A percentile compares a stretch with the other conserved stretches of the same genome.
These are phyloP conservation scores for Yamadazyma nakazawae DNA, from an alignment of 805 yeast species.

Conservation along the genomic window DNA sequence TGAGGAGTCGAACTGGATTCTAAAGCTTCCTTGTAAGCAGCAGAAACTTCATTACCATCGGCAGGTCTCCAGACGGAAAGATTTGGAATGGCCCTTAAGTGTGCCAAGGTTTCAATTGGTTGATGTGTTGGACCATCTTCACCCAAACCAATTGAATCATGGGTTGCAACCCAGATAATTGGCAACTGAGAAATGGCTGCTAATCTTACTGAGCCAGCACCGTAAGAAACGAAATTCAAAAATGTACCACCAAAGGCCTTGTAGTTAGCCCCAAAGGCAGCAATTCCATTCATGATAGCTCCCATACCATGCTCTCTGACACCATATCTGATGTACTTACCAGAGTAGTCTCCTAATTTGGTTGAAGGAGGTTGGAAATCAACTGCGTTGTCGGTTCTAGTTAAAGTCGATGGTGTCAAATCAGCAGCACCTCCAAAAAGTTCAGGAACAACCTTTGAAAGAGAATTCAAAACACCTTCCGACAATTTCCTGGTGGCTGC, in stretches of 20 bases:
- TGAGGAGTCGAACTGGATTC: slow-evolving; percentile 65
- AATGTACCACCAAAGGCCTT: slow-evolving; percentile 96
- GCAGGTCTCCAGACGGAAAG: slow-evolving; percentile 89
- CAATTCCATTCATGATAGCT: slow-evolving; percentile 95
- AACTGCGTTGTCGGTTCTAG: slow-evolving; percentile 77
- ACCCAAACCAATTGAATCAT: slow-evolving; percentile 87
- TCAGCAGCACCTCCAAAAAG: slow-evolving; percentile 98
- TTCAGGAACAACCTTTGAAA: slow-evolving; percentile 74
- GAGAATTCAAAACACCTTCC: slow-evolving; percentile 66
- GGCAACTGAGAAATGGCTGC: slow-evolving; percentile 83
- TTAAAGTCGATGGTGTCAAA: slow-evolving; percentile 93
- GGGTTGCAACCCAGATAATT: slow-evolving; percentile 84
- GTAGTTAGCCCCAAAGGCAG: slow-evolving; percentile 84
- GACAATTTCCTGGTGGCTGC: slow-evolving; percentile 94
- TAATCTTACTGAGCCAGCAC: slow-evolving; percentile 84
- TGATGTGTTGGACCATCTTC: slow-evolving; percentile 95
- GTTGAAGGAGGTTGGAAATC: slow-evolving; percentile 90
- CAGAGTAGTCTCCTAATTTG: slow-evolving; percentile 79
- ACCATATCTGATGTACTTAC: slow-evolving; percentile 96
- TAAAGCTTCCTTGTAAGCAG: slow-evolving; percentile 70
- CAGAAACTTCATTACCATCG: slow-evolving; percentile 85
- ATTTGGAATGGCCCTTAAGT: slow-evolving; percentile 82
- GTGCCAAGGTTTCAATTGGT: slow-evolving; percentile 86
- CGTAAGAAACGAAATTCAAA: slow-evolving; percentile 85
- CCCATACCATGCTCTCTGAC: slow-evolving; percentile 99